Evolutionary conservation across 208 protist genomes (phyloP), one percentile per base, ranked within the genome.

Genomic region (Leishmania amazonensis): DNA sequence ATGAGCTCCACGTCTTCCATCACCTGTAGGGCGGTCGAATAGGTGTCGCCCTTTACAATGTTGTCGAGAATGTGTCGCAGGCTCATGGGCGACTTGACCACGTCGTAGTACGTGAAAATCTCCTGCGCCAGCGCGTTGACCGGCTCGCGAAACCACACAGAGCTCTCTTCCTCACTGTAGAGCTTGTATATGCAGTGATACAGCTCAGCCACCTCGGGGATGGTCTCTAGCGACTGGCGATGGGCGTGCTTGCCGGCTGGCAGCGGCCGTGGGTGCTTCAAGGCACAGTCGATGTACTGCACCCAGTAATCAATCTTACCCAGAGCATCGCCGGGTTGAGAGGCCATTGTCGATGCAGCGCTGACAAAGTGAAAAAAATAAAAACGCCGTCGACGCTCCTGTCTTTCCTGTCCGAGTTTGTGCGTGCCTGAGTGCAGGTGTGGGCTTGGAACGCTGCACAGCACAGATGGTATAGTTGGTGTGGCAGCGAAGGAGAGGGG

Each of bases 141-240:
- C n/a, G 94, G 94, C 79, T 97, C 91, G 31, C 90, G 81, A 68
- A 97, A 97, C 75, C 82, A 75, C 38, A 85, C 87, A 5, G 92
- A 93, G 65, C 86, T 85, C 72, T 83, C 85, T 80, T 94, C 91
- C 76, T 94, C 88, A 24, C 80, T 91, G 87, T 97, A 97, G 0
- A 97, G 87, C 70, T 93, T 93, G 75, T 91, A 95, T 2, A 97
- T 77, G 79, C 90, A 94, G 74, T 94, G 85, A 76, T 97, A 97
- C 13, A 97, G 42, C 42, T 96, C 91, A 21, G 84, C 83, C 38
- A 97, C 68, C 53, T 95, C 91, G 17, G 87, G 87, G 40, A 84
- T 81, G 11, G 85, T 83, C 58, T 81, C 83, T 11, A 92, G 80
- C 31, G 88, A 85, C 45, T 83, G 79, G 19, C 84, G 80, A 76